These are phyloP conservation scores for Monosporascus cannonballus DNA, from an alignment of 2,329 filamentous ascomycete genomes.

Conservation along the genomic window DNA sequence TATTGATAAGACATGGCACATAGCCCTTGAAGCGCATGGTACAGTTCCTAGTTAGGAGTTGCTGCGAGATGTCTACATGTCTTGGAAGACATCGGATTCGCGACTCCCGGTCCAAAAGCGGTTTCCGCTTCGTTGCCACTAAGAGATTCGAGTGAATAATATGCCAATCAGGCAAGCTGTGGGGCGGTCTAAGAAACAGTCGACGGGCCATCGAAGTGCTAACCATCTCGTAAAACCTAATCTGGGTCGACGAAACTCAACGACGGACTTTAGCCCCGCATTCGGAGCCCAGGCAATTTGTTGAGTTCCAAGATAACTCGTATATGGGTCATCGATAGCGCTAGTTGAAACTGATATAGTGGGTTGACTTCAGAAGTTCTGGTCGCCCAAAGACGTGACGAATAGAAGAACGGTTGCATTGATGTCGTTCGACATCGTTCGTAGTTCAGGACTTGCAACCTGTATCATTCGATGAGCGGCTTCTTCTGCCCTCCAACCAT, in stretches of 20 bases:
- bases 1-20: background rate
- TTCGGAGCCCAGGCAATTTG: background rate
- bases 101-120: no score
- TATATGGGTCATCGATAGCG: background rate
- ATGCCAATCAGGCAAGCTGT: no score
- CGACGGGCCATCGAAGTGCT: no score
- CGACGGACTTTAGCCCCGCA: background rate
- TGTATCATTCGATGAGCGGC: conserved; percentile 54
- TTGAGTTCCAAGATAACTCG: background rate
- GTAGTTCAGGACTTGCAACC: background rate
- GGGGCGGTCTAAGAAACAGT: no score
- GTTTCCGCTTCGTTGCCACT: no score
- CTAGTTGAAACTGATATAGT: background rate
- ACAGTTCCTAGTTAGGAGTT: background rate
- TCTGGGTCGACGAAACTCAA: background rate
- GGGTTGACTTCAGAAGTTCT: background rate
- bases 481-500: conserved; percentile 60
- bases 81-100: background rate
- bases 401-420: background rate
- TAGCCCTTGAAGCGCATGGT: background rate
- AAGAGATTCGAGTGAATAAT: no score
- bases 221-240: no score
- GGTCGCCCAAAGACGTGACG: background rate
- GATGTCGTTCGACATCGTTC: background rate
- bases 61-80: background rate